These are phyloP conservation scores for Thalassia testudinum DNA, from an alignment of 116 monocot genomes.

Conservation along the genomic window DNA sequence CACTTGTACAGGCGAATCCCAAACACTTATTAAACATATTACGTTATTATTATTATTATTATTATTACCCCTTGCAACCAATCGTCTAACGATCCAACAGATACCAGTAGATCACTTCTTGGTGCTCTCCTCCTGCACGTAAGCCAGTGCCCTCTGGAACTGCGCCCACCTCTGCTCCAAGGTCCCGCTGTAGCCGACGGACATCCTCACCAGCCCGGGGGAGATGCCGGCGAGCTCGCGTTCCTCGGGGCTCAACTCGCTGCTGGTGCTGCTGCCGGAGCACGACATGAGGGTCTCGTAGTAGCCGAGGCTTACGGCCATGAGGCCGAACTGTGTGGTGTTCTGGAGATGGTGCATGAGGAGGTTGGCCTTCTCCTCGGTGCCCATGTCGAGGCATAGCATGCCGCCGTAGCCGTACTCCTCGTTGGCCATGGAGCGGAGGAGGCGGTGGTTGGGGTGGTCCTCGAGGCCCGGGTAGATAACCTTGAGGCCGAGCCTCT, in stretches of 20 bases:
- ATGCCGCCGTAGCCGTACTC: slow-evolving; percentile 92
- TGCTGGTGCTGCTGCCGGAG: slow-evolving; percentile 92
- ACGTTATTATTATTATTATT: too few relatives aligned
- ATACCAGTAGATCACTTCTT: too few relatives aligned
- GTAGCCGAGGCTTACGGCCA: slow-evolving; percentile 94
- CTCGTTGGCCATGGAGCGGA: slow-evolving; percentile 52
- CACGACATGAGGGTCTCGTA: slow-evolving; percentile 98
- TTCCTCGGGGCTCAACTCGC: slow-evolving; percentile 67
- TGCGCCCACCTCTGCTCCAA: slow-evolving; percentile 89
- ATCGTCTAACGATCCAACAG: too few relatives aligned
- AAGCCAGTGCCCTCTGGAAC: slow-evolving; percentile 62
- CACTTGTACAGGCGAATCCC: too few relatives aligned
- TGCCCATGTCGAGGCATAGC: slow-evolving; percentile 92
- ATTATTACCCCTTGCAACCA: too few relatives aligned
- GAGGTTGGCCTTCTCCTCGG: slow-evolving; percentile 66
- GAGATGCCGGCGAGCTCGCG: slow-evolving; percentile 63
- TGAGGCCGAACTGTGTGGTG: slow-evolving; percentile 82
- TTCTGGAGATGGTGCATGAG: slow-evolving; percentile 96
- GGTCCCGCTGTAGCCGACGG: slow-evolving; percentile 82
- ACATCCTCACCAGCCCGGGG: slow-evolving; percentile 75
- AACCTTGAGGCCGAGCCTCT: slow-evolving; percentile 47
- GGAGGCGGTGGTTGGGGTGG: slow-evolving; percentile 69
- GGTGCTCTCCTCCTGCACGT: slow-evolving; percentile 7
- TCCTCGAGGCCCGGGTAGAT: slow-evolving; percentile 80
- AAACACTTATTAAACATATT: too few relatives aligned